phyloP scores from a whole-genome alignment of 352 stramenopile species.

The Phytophthora europaea region DNA sequence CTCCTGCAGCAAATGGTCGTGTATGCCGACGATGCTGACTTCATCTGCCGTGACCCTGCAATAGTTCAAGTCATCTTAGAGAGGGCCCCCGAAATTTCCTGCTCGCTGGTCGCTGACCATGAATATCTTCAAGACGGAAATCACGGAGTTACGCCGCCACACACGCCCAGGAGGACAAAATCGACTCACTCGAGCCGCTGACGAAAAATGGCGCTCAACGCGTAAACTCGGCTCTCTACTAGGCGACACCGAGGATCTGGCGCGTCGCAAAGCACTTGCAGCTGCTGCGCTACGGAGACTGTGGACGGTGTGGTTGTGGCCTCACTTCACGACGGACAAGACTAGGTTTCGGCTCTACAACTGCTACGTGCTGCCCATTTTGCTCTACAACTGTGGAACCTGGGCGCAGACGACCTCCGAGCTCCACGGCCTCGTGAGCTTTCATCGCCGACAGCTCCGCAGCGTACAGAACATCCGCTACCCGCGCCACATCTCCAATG shows the following conservation, averaged over 20 bases:
- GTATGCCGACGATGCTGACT: no score
- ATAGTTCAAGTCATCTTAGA: no score
- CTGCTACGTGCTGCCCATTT: neutral
- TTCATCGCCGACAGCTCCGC: conserved; percentile 1
- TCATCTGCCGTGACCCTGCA: no score
- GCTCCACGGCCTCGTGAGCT: neutral
- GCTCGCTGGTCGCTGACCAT: neutral
- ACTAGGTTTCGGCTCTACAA: neutral
- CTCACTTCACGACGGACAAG: neutral
- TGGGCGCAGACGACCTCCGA: neutral
- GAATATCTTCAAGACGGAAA: conserved; percentile 3
- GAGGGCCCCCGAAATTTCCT: no score
- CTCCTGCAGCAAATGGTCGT: no score
- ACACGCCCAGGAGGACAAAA: no score
- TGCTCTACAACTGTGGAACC: conserved; percentile 4
- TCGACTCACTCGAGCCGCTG: neutral
- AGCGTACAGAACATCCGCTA: neutral
- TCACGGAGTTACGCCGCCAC: no score
- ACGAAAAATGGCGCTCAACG: conserved; percentile 15
- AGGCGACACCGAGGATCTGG: conserved; percentile 10
- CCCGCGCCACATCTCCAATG: neutral
- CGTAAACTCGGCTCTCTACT: conserved; percentile 16
- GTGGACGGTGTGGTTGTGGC: conserved; percentile 14
- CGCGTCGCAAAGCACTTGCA: conserved; percentile 12
- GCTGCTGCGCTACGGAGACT: neutral